Conservation (phyloP, 2,329 filamentous ascomycete species). For the Penicillium sp. region DNA sequence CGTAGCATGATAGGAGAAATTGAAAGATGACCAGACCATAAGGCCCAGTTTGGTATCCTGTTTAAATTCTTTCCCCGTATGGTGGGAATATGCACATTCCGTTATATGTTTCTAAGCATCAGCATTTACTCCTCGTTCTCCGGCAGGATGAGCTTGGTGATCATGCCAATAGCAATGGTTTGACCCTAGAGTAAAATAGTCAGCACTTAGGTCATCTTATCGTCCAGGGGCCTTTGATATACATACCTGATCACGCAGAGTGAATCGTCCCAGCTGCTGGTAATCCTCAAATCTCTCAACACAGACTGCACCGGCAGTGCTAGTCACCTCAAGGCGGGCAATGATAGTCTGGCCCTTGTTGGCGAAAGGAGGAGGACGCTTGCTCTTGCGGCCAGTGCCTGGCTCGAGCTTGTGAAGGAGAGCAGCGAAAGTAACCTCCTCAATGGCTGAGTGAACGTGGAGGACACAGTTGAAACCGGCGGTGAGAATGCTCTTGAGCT, state of each 20-base stretch:
- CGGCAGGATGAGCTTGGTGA: constrained; percentile 75
- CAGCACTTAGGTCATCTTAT: constrained; percentile 21
- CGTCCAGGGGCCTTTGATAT: background rate
- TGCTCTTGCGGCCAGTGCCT: constrained; percentile 90
- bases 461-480: constrained; percentile 98
- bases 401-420: constrained; percentile 94
- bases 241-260: constrained; percentile 79
- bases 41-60: constrained; percentile 2
- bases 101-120: constrained; percentile 1
- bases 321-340: constrained; percentile 83
- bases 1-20: constrained; percentile 1
- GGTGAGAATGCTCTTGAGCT: constrained; percentile 89
- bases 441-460: constrained; percentile 95
- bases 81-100: constrained; percentile 3
- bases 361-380: constrained; percentile 88
- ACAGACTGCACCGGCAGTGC: constrained; percentile 83
- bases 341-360: constrained; percentile 82
- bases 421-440: constrained; percentile 89
- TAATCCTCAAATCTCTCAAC: constrained; percentile 96
- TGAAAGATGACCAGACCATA: background rate
- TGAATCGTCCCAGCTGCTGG: constrained; percentile 89
- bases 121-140: constrained; percentile 25
- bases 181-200: constrained; percentile 67
- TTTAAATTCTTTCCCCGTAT: constrained; percentile 10
- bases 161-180: constrained; percentile 99